phyloP scores from a whole-genome alignment of 441 rosid genomes.

The Gossypium gossypioides region DNA sequence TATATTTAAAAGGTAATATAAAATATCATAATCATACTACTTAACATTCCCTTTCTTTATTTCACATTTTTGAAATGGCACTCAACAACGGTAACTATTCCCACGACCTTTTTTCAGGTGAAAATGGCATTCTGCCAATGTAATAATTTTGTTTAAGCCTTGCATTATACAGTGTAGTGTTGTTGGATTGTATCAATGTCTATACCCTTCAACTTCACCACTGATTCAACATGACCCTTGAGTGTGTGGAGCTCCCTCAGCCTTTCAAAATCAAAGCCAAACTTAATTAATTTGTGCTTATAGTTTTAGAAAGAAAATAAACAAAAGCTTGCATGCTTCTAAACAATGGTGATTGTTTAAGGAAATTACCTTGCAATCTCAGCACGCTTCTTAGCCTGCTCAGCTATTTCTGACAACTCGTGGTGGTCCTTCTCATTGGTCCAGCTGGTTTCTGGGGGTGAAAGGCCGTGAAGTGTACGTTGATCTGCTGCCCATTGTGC shows the following conservation, averaged over 20 bases:
- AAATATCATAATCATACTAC: too few relatives aligned
- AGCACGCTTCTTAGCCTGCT: constrained; percentile 75
- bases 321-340: not conserved
- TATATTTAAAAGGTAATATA: not conserved
- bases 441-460: constrained; percentile 25
- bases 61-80: not conserved
- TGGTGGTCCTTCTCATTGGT: constrained; percentile 32
- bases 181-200: constrained; percentile 73
- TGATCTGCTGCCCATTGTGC: constrained; percentile 86
- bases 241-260: constrained; percentile 71
- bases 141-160: not conserved
- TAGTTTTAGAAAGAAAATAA: not conserved
- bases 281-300: not conserved
- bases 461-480: constrained; percentile 76
- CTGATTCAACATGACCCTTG: constrained; percentile 75
- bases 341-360: not conserved
- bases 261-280: constrained; percentile 23
- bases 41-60: not conserved
- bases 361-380: constrained; percentile 50
- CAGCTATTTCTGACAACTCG: constrained; percentile 60
- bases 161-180: constrained; percentile 50
- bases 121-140: not conserved
- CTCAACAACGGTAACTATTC: not conserved
- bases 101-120: not conserved
- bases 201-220: constrained; percentile 64